These are phyloP conservation scores for Xylaria flabelliformis DNA, from an alignment of 495 filamentous ascomycete genomes.

Conservation along the genomic window DNA sequence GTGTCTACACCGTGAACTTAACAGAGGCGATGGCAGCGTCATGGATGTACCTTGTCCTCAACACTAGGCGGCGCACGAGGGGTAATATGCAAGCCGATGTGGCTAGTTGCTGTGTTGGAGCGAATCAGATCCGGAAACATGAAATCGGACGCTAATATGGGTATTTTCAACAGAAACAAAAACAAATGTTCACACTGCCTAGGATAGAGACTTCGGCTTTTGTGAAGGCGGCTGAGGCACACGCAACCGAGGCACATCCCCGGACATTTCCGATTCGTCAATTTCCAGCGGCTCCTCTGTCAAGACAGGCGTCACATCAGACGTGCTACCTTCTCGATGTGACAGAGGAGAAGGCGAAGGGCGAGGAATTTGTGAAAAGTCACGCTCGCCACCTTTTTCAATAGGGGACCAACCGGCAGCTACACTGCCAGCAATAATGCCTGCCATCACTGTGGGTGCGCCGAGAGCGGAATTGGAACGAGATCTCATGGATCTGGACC, in stretches of 20 bases:
- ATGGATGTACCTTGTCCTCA: not conserved
- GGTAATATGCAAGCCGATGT: not conserved
- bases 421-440: slow-evolving; percentile 85
- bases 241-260: slow-evolving; percentile 48
- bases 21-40: not conserved
- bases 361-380: slow-evolving; percentile 36
- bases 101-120: not conserved
- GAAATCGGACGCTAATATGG: not conserved
- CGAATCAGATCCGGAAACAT: slow-evolving; percentile 5
- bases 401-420: slow-evolving; percentile 87
- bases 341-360: slow-evolving; percentile 38
- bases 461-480: slow-evolving; percentile 87
- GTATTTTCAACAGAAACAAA: slow-evolving; percentile 27
- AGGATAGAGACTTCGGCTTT: slow-evolving; percentile 46
- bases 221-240: slow-evolving; percentile 49
- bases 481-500: slow-evolving; percentile 72
- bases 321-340: slow-evolving; percentile 33
- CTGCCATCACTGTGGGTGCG: slow-evolving; percentile 84
- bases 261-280: slow-evolving; percentile 31
- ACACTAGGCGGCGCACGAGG: not conserved
- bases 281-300: slow-evolving; percentile 51
- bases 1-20: not conserved
- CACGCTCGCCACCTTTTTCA: slow-evolving; percentile 53
- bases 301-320: slow-evolving; percentile 34
- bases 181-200: slow-evolving; percentile 39